phyloP scores from a whole-genome alignment of 2,329 filamentous ascomycete species.

The Talaromyces funiculosus region DNA sequence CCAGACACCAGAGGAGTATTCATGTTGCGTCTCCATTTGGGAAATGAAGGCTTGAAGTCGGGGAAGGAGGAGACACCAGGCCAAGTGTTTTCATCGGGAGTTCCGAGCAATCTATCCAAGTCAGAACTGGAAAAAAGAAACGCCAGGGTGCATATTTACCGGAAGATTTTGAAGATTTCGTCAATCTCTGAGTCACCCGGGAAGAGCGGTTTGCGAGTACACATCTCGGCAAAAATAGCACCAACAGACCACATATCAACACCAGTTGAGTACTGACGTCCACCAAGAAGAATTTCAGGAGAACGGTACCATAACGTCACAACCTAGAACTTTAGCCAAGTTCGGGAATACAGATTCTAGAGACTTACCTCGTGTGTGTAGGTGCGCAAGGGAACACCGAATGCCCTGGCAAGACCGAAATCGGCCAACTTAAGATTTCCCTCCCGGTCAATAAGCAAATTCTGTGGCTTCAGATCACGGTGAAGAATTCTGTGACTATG shows the following conservation, averaged over 20 bases:
- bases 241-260: conserved; percentile 96
- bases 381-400: conserved; percentile 82
- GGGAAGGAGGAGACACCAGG: conserved; percentile 91
- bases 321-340: conserved; percentile 49
- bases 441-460: conserved; percentile 77
- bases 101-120: conserved; percentile 63
- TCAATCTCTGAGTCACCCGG: conserved; percentile 90
- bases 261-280: conserved; percentile 86
- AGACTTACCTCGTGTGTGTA: conserved; percentile 74
- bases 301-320: conserved; percentile 91
- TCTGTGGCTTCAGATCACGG: conserved; percentile 85
- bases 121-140: conserved; percentile 1
- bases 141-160: conserved; percentile 47
- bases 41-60: conserved; percentile 87
- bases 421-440: conserved; percentile 87
- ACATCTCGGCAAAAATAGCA: conserved; percentile 96
- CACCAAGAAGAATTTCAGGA: conserved; percentile 83
- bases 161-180: conserved; percentile 92
- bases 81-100: conserved; percentile 75
- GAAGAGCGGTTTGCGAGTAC: conserved; percentile 85
- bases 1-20: conserved; percentile 64
- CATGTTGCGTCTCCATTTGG: conserved; percentile 76
- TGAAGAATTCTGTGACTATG: conserved; percentile 83
- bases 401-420: conserved; percentile 83
- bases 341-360: background rate